phyloP scores from a whole-genome alignment of 73 alveolate genomes.

The Symbiodinium natans region DNA sequence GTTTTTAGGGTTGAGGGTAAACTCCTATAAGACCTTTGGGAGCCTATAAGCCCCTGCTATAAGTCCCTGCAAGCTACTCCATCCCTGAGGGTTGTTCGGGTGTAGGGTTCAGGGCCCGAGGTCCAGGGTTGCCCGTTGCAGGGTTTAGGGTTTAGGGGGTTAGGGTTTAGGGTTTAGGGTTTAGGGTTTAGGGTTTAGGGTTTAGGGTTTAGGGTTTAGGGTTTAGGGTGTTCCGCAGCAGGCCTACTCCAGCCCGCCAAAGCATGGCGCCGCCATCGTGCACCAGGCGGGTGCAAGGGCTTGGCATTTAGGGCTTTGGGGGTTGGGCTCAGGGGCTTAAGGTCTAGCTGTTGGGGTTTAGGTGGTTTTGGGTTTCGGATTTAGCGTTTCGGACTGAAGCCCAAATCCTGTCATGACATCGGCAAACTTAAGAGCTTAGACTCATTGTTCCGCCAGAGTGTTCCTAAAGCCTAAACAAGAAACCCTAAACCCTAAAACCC shows the following conservation, averaged over 20 bases:
- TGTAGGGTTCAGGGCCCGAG: not conserved
- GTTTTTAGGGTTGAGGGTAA: too few species aligned
- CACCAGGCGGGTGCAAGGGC: not conserved
- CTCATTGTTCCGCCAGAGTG: too few species aligned
- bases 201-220: too few species aligned
- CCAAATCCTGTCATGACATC: too few species aligned
- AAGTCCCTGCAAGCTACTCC: too few species aligned
- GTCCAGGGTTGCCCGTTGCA: not conserved
- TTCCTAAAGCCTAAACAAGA: not conserved
- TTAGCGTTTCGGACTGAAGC: too few species aligned
- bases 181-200: too few species aligned
- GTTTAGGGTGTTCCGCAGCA: not conserved
- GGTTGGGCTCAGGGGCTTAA: too few species aligned
- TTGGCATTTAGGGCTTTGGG: not conserved
- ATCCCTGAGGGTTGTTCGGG: not conserved
- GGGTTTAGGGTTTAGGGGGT: not conserved
- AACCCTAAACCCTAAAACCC: not conserved
- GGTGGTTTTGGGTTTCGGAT: not conserved
- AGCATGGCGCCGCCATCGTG: constrained; percentile 87
- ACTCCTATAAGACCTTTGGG: too few species aligned
- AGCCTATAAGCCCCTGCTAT: too few species aligned
- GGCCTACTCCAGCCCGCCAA: constrained; percentile 88
- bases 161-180: not conserved
- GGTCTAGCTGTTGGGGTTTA: not conserved
- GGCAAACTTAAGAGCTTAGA: too few species aligned